These are phyloP conservation scores for Fusarium miscanthi DNA, from an alignment of 2,329 filamentous ascomycete genomes.

Conservation along the genomic window DNA sequence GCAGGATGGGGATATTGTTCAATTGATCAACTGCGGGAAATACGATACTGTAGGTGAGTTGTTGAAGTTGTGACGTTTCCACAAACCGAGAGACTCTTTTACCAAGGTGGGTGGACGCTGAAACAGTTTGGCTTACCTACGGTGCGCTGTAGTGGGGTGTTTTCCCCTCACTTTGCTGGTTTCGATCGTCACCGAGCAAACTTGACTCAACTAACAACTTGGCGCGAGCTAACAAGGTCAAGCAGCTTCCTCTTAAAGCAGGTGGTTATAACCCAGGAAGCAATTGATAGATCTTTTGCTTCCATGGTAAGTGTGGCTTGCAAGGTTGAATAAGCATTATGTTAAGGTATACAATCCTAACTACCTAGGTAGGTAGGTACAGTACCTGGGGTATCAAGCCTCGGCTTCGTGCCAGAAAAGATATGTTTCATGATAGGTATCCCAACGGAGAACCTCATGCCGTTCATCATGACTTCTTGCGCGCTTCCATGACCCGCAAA, in stretches of 20 bases:
- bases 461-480: conserved; percentile 53
- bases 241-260: conserved; percentile 30
- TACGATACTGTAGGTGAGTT: conserved; percentile 19
- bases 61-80: conserved; percentile 38
- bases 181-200: not conserved
- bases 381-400: conserved; percentile 13
- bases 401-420: conserved; percentile 5
- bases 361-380: not conserved
- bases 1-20: not conserved
- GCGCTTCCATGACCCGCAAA: conserved; percentile 77
- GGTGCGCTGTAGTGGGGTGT: conserved; percentile 32
- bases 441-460: not conserved
- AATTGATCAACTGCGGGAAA: not conserved
- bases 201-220: conserved; percentile 11
- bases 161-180: conserved; percentile 33
- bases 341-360: not conserved
- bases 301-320: not conserved
- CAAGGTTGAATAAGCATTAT: not conserved
- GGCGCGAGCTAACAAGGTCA: conserved; percentile 5
- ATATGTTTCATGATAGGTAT: conserved; percentile 28
- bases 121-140: conserved; percentile 4
- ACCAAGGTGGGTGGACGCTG: conserved; percentile 10
- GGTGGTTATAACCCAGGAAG: not conserved
- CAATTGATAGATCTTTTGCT: not conserved
- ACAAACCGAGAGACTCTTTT: conserved; percentile 14